Percentiles rank a stretch among this genome's conserved stretches.
Evolutionary conservation across 306 rosid species (phyloP).

Genomic region (Vicia villosa): DNA sequence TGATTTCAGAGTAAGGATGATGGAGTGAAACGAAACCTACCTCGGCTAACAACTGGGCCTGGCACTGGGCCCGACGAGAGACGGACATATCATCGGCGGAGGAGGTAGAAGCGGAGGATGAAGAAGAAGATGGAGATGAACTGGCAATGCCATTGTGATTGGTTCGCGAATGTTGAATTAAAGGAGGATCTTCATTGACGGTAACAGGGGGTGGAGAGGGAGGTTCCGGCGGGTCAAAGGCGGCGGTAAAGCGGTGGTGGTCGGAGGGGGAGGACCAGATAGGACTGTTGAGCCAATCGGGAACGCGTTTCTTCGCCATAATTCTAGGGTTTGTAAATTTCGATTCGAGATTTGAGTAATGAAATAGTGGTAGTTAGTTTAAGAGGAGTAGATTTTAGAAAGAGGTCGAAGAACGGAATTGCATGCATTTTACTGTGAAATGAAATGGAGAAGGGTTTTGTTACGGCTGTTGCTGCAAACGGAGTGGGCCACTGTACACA

Average conservation of each 20-base stretch:
- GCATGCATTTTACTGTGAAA: neutral
- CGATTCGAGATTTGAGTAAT: neutral
- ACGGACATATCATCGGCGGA: constrained; percentile 59
- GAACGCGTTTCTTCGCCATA: constrained; percentile 86
- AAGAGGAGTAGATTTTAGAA: neutral
- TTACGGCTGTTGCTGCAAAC: neutral
- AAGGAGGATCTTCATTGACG: constrained; percentile 45
- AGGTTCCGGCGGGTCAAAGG: constrained; percentile 31
- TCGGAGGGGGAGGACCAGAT: constrained; percentile 75
- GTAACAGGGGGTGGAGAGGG: constrained; percentile 57
- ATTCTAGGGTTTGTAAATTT: constrained; percentile 36
- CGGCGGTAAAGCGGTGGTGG: constrained; percentile 48
- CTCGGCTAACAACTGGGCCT: constrained; percentile 69
- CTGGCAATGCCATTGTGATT: constrained; percentile 31
- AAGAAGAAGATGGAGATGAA: constrained; percentile 38
- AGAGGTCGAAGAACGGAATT: neutral
- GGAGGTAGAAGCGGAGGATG: constrained; percentile 30
- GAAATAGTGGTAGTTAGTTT: neutral
- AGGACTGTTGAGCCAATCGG: constrained; percentile 97
- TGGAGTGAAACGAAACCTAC: constrained; percentile 52
- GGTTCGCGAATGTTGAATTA: constrained; percentile 41
- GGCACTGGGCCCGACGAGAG: constrained; percentile 45
- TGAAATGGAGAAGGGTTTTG: neutral
- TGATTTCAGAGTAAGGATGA: neutral
- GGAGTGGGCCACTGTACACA: constrained; percentile 26